These are phyloP conservation scores for Mycogone perniciosa DNA, from an alignment of 2,329 filamentous ascomycete genomes.

Conservation along the genomic window DNA sequence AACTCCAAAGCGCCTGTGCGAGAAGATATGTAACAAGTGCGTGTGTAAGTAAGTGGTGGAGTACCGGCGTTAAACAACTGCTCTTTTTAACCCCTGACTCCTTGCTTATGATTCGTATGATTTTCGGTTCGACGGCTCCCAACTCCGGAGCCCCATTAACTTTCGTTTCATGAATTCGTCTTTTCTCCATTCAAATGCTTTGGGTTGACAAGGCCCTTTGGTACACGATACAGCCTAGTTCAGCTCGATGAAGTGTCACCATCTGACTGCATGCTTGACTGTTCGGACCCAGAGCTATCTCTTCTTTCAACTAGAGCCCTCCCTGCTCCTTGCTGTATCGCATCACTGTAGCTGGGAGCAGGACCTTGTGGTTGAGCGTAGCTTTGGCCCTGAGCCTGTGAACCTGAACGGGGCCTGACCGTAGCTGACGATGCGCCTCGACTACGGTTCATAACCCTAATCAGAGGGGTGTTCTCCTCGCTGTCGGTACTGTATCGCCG, in stretches of 20 bases:
- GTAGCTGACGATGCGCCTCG: conserved; percentile 45
- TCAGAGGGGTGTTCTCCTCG: conserved; percentile 50
- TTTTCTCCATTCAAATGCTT: not conserved
- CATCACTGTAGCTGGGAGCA: conserved; percentile 78
- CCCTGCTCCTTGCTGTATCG: conserved; percentile 48
- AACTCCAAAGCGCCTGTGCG: conserved; percentile 18
- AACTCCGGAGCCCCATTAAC: not conserved
- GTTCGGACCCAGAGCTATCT: conserved; percentile 19
- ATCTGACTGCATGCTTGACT: conserved; percentile 3
- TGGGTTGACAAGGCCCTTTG: not conserved
- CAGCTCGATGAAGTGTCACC: conserved; percentile 6
- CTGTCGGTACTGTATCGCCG: conserved; percentile 52
- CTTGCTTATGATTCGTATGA: conserved; percentile 4
- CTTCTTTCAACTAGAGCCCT: conserved; percentile 16
- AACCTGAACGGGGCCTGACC: conserved; percentile 13
- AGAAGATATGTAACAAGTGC: conserved; percentile 8
- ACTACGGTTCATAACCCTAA: conserved; percentile 44
- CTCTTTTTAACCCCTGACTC: conserved; percentile 2
- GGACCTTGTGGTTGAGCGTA: conserved; percentile 33
- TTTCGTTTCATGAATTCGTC: conserved; percentile 7
- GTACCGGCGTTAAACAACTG: not conserved
- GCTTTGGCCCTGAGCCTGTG: conserved; percentile 14
- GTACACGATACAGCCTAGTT: not conserved
- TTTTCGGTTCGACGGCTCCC: not conserved
- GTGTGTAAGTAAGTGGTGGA: not conserved